A percentile compares a stretch with the other conserved stretches of the same genome.
These are phyloP conservation scores for Neonectria hederae DNA, from an alignment of 2,329 filamentous ascomycete species.

Conservation along the genomic window DNA sequence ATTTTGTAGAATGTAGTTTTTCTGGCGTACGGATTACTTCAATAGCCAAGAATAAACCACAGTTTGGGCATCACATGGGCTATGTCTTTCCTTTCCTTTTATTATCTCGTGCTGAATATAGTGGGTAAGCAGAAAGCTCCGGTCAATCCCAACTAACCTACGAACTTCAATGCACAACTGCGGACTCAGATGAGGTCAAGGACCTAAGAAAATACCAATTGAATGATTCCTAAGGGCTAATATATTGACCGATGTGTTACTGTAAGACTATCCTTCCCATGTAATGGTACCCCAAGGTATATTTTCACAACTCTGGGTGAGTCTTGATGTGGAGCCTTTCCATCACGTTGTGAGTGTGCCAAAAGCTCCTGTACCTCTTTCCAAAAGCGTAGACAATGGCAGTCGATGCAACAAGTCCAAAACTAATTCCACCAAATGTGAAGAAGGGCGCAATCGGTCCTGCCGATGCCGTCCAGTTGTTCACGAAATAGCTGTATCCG, in stretches of 20 bases:
- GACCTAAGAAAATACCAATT: too few relatives aligned
- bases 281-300: not conserved
- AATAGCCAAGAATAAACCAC: too few relatives aligned
- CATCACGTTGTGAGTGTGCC: not conserved
- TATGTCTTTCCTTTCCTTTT: too few relatives aligned
- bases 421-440: not conserved
- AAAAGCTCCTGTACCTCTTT: not conserved
- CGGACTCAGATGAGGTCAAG: too few relatives aligned
- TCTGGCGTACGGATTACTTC: not conserved
- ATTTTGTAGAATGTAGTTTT: not conserved
- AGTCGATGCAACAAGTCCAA: not conserved
- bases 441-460: not conserved
- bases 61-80: too few relatives aligned
- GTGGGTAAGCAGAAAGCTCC: too few relatives aligned
- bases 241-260: too few relatives aligned
- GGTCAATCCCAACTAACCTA: too few relatives aligned
- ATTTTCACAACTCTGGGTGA: not conserved
- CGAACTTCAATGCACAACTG: too few relatives aligned
- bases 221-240: too few relatives aligned
- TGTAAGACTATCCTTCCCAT: not conserved
- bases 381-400: not conserved
- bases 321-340: not conserved
- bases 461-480: not conserved
- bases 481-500: not conserved
- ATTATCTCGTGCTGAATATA: too few relatives aligned